Conservation (phyloP, 106 monocot genomes). For the Dendrobium chrysotoxum region DNA sequence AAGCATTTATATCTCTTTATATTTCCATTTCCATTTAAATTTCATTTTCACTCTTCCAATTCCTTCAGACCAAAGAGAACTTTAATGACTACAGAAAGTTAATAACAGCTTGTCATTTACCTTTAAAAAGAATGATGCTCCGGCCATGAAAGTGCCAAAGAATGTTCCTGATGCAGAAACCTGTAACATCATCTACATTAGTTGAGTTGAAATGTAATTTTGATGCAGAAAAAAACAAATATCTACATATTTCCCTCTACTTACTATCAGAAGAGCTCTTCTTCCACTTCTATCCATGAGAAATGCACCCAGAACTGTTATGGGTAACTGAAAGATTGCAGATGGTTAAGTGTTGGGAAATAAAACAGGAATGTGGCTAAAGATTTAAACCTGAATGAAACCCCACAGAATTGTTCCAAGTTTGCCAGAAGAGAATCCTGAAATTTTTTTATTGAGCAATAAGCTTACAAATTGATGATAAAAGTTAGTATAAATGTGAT, state of each 20-base stretch:
- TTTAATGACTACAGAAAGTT: not conserved
- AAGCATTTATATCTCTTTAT: not conserved
- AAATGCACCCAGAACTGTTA: slow-evolving; percentile 51
- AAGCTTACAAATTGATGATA: not conserved
- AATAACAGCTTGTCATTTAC: slow-evolving; percentile 13
- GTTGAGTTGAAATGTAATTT: not conserved
- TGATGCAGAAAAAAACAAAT: not conserved
- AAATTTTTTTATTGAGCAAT: not conserved
- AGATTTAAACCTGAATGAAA: slow-evolving; percentile 39
- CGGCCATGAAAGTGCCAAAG: slow-evolving; percentile 50
- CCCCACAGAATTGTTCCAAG: slow-evolving; percentile 58
- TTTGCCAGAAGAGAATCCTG: slow-evolving; percentile 57
- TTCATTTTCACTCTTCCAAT: not conserved
- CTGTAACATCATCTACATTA: slow-evolving; percentile 18
- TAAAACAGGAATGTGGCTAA: not conserved
- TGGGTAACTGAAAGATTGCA: slow-evolving; percentile 38
- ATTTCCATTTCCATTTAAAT: not conserved
- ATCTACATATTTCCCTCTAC: not conserved
- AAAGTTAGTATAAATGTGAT: not conserved
- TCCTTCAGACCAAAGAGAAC: not conserved
- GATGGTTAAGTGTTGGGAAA: not conserved
- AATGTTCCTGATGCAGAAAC: slow-evolving; percentile 74
- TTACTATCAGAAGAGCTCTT: slow-evolving; percentile 66
- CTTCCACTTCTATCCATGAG: slow-evolving; percentile 84
- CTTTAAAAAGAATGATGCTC: slow-evolving; percentile 62